Conservation (phyloP, 2,329 filamentous ascomycete genomes). For the Aspergillus arachidicola region DNA sequence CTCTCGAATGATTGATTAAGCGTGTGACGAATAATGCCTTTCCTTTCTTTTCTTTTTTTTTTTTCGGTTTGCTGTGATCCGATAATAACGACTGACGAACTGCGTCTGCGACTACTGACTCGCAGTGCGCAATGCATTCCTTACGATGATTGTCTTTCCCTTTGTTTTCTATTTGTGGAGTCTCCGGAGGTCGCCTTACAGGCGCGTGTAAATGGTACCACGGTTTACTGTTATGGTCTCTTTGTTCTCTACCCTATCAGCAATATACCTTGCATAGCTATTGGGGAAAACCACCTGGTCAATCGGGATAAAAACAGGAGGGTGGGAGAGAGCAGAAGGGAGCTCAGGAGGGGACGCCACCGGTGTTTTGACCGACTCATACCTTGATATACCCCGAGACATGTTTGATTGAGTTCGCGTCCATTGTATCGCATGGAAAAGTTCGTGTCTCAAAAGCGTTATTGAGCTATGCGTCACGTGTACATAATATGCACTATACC, state of each 20-base stretch:
- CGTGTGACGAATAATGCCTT: slow-evolving; percentile 37
- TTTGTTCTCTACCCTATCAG: slow-evolving; percentile 2
- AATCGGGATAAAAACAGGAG: slow-evolving; percentile 8
- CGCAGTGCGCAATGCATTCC: slow-evolving; percentile 33
- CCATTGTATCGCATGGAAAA: slow-evolving; percentile 19
- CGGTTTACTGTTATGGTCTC: slow-evolving; percentile 14
- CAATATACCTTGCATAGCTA: slow-evolving; percentile 17
- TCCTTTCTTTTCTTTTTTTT: slow-evolving; percentile 16
- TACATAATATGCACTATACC: slow-evolving; percentile 23
- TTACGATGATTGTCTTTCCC: slow-evolving; percentile 26
- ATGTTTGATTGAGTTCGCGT: slow-evolving; percentile 7
- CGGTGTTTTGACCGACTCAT: neutral
- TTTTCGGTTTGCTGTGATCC: slow-evolving; percentile 12
- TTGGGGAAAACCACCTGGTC: neutral
- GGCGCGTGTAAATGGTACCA: slow-evolving; percentile 16
- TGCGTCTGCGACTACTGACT: slow-evolving; percentile 38
- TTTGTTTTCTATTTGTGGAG: slow-evolving; percentile 17
- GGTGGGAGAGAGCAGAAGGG: slow-evolving; percentile 1
- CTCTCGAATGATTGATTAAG: slow-evolving; percentile 24
- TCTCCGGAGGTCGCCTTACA: slow-evolving; percentile 10
- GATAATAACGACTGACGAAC: slow-evolving; percentile 33
- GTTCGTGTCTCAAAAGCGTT: slow-evolving; percentile 17
- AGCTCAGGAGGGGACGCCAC: neutral
- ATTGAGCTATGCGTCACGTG: slow-evolving; percentile 16
- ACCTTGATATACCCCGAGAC: slow-evolving; percentile 11